A percentile compares a stretch with the other conserved stretches of the same genome.
Conservation (phyloP, 106 monocot genomes). For the Platanthera zijinensis region DNA sequence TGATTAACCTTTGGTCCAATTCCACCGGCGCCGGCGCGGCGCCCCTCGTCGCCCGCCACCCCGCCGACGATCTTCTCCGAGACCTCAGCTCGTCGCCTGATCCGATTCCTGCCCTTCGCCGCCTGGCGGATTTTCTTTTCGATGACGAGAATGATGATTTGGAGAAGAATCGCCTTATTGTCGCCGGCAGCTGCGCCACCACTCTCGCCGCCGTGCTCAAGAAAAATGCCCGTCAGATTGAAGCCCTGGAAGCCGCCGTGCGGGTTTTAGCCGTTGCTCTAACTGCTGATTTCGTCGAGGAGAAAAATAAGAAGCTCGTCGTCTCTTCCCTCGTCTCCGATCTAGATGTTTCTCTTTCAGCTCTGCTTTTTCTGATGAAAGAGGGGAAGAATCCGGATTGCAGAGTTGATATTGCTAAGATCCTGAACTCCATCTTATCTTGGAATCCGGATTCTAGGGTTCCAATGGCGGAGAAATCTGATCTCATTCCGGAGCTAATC, state of each 20-base stretch:
- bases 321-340: not conserved
- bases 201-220: slow-evolving; percentile 18
- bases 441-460: slow-evolving; percentile 5
- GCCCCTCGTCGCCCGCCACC: not conserved
- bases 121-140: slow-evolving; percentile 29
- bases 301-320: not conserved
- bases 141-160: slow-evolving; percentile 34
- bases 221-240: slow-evolving; percentile 5
- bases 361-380: slow-evolving; percentile 14
- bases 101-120: slow-evolving; percentile 21
- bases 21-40: not conserved
- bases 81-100: slow-evolving; percentile 4
- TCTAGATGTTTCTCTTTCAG: slow-evolving; percentile 5
- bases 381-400: slow-evolving; percentile 13
- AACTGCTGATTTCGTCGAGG: slow-evolving; percentile 7
- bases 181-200: slow-evolving; percentile 19
- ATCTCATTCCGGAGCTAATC: slow-evolving; percentile 37
- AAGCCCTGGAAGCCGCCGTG: slow-evolving; percentile 20
- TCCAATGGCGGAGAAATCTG: slow-evolving; percentile 18
- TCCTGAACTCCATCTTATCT: slow-evolving; percentile 19
- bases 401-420: slow-evolving; percentile 28
- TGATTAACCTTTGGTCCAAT: slow-evolving; percentile 51
- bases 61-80: slow-evolving; percentile 1
- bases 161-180: slow-evolving; percentile 26
- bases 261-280: slow-evolving; percentile 25